Evolutionary conservation across 176 grass and related monocot species (phyloP).

Genomic region (Oryza longistaminata): DNA sequence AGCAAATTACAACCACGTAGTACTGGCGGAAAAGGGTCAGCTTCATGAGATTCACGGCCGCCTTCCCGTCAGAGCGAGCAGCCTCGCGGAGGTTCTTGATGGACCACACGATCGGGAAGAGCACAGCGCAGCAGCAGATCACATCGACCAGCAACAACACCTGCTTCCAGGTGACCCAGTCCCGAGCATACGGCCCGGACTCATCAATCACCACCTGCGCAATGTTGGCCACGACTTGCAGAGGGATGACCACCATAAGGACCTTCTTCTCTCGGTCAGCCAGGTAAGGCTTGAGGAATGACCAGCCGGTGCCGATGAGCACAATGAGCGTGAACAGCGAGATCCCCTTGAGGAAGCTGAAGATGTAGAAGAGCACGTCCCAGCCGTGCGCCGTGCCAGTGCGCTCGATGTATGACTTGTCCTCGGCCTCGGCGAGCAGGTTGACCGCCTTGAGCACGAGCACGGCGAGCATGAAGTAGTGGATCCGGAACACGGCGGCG

Average conservation of each 20-base stretch:
- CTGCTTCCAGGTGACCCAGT: slow-evolving; percentile 93
- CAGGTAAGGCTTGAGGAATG: slow-evolving; percentile 92
- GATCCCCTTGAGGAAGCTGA: slow-evolving; percentile 95
- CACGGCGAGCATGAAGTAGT: slow-evolving; percentile 98
- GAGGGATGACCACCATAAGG: slow-evolving; percentile 89
- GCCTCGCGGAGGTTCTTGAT: slow-evolving; percentile 98
- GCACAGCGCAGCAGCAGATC: slow-evolving; percentile 87
- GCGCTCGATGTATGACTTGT: slow-evolving; percentile 91
- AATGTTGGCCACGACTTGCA: slow-evolving; percentile 92
- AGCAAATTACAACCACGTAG: slow-evolving; percentile 94
- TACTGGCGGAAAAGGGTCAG: slow-evolving; percentile 96
- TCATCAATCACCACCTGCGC: slow-evolving; percentile 95
- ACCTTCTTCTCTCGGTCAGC: slow-evolving; percentile 95
- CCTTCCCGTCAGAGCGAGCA: slow-evolving; percentile 83
- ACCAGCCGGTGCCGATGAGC: slow-evolving; percentile 96
- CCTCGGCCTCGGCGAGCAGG: slow-evolving; percentile 85
- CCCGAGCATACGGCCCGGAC: slow-evolving; percentile 78
- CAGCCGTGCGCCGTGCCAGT: slow-evolving; percentile 92
- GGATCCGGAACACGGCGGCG: slow-evolving; percentile 81
- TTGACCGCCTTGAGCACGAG: slow-evolving; percentile 86
- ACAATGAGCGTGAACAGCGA: slow-evolving; percentile 97
- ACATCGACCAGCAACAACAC: slow-evolving; percentile 90
- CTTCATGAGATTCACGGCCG: slow-evolving; percentile 93
- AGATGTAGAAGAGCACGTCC: slow-evolving; percentile 98
- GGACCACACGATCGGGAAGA: slow-evolving; percentile 95